A percentile compares a stretch with the other conserved stretches of the same genome.
phyloP scores from a whole-genome alignment of 345 rosid genomes.

The Boechera stricta region DNA sequence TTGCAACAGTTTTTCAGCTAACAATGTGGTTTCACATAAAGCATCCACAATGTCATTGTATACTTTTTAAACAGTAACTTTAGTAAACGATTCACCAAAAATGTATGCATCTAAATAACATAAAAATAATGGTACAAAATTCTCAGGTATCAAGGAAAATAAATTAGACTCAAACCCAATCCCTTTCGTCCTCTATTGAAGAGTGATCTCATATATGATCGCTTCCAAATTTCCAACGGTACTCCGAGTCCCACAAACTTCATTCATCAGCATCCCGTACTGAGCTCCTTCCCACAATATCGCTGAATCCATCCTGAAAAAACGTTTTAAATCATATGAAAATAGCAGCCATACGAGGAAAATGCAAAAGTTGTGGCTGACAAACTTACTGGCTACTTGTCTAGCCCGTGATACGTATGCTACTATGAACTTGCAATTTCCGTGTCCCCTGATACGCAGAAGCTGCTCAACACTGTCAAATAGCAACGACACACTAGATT shows the following conservation, averaged over 20 bases:
- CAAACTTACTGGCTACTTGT: slow-evolving; percentile 47
- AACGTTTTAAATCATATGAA: background rate
- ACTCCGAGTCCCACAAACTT: slow-evolving; percentile 68
- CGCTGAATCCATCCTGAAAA: slow-evolving; percentile 71
- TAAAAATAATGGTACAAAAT: background rate
- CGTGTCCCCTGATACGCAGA: slow-evolving; percentile 52
- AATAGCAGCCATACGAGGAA: background rate
- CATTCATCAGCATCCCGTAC: slow-evolving; percentile 71
- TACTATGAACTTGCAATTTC: slow-evolving; percentile 79
- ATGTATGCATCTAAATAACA: slow-evolving; percentile 8
- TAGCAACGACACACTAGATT: slow-evolving; percentile 74
- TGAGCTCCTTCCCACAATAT: slow-evolving; percentile 59
- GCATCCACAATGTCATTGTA: slow-evolving; percentile 26
- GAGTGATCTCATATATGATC: slow-evolving; percentile 70
- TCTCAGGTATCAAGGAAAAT: background rate
- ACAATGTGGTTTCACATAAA: slow-evolving; percentile 24
- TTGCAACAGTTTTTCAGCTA: slow-evolving; percentile 25
- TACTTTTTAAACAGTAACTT: slow-evolving; percentile 1
- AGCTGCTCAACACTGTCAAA: slow-evolving; percentile 81
- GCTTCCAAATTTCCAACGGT: slow-evolving; percentile 75
- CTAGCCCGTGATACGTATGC: slow-evolving; percentile 85
- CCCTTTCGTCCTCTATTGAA: slow-evolving; percentile 42
- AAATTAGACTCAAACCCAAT: slow-evolving; percentile 8
- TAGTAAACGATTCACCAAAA: background rate
- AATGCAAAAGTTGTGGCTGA: slow-evolving; percentile 19